These are phyloP conservation scores for Colletotrichum sublineola DNA, from an alignment of 2,329 filamentous ascomycete species.

Conservation along the genomic window DNA sequence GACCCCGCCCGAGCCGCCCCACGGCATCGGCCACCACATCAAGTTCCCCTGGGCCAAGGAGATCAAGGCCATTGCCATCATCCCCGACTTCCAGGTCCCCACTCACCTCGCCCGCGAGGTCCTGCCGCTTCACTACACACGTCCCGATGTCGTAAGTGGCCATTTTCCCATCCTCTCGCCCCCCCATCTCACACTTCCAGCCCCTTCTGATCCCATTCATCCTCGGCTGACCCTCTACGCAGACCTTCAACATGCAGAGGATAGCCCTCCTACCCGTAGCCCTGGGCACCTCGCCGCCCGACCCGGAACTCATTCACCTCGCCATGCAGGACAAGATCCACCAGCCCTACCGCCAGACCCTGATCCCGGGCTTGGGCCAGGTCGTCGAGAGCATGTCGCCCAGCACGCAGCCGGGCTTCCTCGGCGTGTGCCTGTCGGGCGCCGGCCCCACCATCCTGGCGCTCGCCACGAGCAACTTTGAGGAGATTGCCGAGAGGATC, in stretches of 20 bases:
- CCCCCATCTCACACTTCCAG: neutral
- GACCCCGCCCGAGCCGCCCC: constrained; percentile 87
- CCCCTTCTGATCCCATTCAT: neutral
- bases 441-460: constrained; percentile 96
- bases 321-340: constrained; percentile 99
- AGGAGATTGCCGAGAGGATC: constrained; percentile 84
- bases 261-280: constrained; percentile 92
- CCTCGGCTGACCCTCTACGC: neutral
- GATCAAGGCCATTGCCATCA: constrained; percentile 97
- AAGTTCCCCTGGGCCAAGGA: constrained; percentile 94
- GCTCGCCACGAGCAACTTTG: constrained; percentile 90
- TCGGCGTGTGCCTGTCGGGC: constrained; percentile 95
- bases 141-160: constrained; percentile 81
- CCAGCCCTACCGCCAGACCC: constrained; percentile 91
- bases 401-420: constrained; percentile 84
- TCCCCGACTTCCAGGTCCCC: constrained; percentile 95
- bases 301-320: constrained; percentile 93
- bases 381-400: constrained; percentile 94
- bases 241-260: constrained; percentile 93
- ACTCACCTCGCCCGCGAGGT: constrained; percentile 92
- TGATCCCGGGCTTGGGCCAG: constrained; percentile 92
- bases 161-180: constrained; percentile 37
- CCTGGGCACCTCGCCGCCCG: constrained; percentile 88
- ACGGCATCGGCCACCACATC: constrained; percentile 95
- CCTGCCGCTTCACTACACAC: constrained; percentile 82